Evolutionary conservation across 1,139 yeast genomes (phyloP).

Genomic region (Hyphopichia pseudoburtonii): DNA sequence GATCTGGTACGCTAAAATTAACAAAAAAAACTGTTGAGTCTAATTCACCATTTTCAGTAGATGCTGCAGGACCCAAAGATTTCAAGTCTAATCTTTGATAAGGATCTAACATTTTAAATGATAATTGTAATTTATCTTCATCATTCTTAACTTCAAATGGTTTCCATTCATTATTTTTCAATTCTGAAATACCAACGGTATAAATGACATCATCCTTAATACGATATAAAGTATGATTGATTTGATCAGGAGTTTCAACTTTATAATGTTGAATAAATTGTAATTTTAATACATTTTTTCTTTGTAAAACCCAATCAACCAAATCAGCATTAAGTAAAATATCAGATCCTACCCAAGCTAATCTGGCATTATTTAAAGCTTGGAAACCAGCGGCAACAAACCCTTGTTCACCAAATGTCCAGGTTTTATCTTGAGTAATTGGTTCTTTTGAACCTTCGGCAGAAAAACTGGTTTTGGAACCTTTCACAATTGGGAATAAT

Average conservation of each 20-base stretch:
- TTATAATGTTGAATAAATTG: conserved; percentile 54
- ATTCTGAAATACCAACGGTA: conserved; percentile 66
- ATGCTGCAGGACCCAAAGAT: conserved; percentile 42
- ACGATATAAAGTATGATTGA: conserved; percentile 57
- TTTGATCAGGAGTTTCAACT: conserved; percentile 37
- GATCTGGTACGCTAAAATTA: conserved; percentile 81
- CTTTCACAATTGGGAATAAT: conserved; percentile 69
- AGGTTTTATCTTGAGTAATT: conserved; percentile 49
- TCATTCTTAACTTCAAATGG: conserved; percentile 53
- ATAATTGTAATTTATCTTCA: conserved; percentile 70
- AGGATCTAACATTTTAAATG: conserved; percentile 91
- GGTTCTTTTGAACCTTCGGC: conserved; percentile 36
- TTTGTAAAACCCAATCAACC: conserved; percentile 74
- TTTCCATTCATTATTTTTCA: conserved; percentile 62
- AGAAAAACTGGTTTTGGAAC: conserved; percentile 69
- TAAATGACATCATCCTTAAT: conserved; percentile 69
- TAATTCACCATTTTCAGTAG: conserved; percentile 36
- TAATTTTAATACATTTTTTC: conserved; percentile 61
- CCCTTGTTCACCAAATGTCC: conserved; percentile 87
- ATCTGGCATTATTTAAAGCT: conserved; percentile 75
- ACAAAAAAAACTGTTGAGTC: conserved; percentile 37
- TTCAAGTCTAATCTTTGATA: conserved; percentile 74
- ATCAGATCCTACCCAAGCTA: conserved; percentile 75
- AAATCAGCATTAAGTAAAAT: conserved; percentile 57
- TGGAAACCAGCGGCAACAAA: conserved; percentile 79